Conservation (phyloP, 345 rosid genomes). For the Nasturtium officinale region DNA sequence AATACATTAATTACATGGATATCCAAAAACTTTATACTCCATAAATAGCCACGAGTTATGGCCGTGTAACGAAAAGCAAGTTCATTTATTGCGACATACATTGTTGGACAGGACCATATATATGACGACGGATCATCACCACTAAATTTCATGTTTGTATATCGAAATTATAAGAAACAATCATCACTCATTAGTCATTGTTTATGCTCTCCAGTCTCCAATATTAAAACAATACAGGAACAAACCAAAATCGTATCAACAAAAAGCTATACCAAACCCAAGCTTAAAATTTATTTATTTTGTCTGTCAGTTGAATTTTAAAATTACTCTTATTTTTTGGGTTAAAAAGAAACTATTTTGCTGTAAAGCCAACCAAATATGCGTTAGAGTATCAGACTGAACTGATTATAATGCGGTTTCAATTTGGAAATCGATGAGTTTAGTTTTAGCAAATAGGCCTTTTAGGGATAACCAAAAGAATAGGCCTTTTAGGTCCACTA, state of each 20-base stretch:
- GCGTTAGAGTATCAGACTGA: neutral
- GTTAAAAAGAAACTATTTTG: neutral
- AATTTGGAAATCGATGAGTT: neutral
- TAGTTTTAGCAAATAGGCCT: neutral
- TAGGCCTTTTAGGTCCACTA: conserved; percentile 12
- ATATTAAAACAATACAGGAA: no score
- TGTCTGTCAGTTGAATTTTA: neutral
- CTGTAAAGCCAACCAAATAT: neutral
- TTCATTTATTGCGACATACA: conserved; percentile 21
- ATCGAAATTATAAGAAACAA: neutral
- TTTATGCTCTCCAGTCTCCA: neutral
- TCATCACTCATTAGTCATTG: neutral
- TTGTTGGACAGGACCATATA: conserved; percentile 33
- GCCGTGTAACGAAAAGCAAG: conserved; percentile 9
- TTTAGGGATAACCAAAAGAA: neutral
- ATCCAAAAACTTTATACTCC: conserved; percentile 7
- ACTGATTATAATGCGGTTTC: neutral
- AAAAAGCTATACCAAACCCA: neutral
- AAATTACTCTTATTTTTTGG: neutral
- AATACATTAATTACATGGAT: neutral
- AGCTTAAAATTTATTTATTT: neutral
- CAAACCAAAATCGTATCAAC: neutral
- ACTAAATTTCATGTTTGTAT: neutral
- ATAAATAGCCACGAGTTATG: conserved; percentile 24
- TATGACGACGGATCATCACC: conserved; percentile 13